These are phyloP conservation scores for Helotiales sp. DNA, from an alignment of 2,329 filamentous ascomycete genomes.

Conservation along the genomic window DNA sequence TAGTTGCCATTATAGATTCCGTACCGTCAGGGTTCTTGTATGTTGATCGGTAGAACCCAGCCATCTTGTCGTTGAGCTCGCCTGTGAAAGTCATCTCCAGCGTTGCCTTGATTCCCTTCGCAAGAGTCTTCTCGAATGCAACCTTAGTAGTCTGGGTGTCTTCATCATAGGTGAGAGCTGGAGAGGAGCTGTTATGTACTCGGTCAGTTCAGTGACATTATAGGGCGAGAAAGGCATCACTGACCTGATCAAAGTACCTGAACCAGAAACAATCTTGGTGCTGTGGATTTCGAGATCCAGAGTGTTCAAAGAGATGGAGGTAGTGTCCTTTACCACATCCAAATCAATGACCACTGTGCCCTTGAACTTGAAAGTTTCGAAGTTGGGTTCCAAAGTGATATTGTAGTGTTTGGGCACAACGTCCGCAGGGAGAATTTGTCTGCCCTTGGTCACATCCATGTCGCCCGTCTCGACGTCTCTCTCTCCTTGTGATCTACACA, in stretches of 20 bases:
- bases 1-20: slow-evolving; percentile 82
- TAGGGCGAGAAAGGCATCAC: slow-evolving; percentile 22
- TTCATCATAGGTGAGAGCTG: slow-evolving; percentile 74
- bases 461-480: slow-evolving; percentile 54
- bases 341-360: slow-evolving; percentile 86
- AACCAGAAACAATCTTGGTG: slow-evolving; percentile 69
- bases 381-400: slow-evolving; percentile 87
- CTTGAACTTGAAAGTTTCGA: slow-evolving; percentile 84
- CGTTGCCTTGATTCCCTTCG: slow-evolving; percentile 77
- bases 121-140: slow-evolving; percentile 73
- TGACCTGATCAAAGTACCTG: slow-evolving; percentile 53
- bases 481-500: slow-evolving; percentile 69
- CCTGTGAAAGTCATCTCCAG: slow-evolving; percentile 80
- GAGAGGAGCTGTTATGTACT: slow-evolving; percentile 61
- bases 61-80: slow-evolving; percentile 90
- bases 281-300: slow-evolving; percentile 83
- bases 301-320: slow-evolving; percentile 84
- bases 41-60: slow-evolving; percentile 94
- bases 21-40: slow-evolving; percentile 84
- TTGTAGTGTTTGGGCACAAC: slow-evolving; percentile 93
- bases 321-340: slow-evolving; percentile 83
- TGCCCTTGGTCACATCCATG: slow-evolving; percentile 65
- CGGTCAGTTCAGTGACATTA: background rate
- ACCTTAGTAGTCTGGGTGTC: slow-evolving; percentile 82
- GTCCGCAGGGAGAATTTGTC: slow-evolving; percentile 89